Conservation (phyloP, 371 early-diverging fungal genomes). For the Smittium culicis region DNA sequence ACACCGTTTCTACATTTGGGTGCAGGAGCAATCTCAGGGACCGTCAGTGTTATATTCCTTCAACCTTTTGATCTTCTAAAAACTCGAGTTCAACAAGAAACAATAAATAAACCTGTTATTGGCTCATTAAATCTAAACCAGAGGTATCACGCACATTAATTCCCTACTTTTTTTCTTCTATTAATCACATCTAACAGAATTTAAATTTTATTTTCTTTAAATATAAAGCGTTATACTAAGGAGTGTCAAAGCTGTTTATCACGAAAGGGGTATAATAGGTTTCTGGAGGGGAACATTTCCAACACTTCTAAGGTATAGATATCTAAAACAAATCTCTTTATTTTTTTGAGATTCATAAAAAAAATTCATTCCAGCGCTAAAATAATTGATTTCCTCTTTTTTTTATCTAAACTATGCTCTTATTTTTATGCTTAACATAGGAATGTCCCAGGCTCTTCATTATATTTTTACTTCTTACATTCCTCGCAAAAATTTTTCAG, state of each 20-base stretch:
- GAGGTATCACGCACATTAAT: conserved; percentile 38
- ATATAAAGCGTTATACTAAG: not conserved
- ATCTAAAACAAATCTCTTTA: not conserved
- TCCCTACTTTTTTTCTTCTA: not conserved
- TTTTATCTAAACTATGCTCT: no score
- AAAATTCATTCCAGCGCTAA: no score
- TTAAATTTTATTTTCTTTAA: no score
- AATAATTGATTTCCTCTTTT: no score
- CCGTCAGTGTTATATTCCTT: conserved; percentile 62
- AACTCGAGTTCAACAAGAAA: conserved; percentile 63
- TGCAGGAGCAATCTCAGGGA: conserved; percentile 70
- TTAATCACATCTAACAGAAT: no score
- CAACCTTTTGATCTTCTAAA: conserved; percentile 90
- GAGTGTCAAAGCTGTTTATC: not conserved
- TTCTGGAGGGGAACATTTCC: conserved; percentile 89
- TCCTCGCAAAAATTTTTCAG: conserved; percentile 13
- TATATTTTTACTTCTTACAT: conserved; percentile 32
- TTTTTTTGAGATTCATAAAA: no score
- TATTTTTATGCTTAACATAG: conserved; percentile 49
- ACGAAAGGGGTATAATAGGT: conserved; percentile 46
- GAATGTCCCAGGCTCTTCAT: conserved; percentile 30
- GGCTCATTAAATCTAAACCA: conserved; percentile 26
- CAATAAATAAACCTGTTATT: conserved; percentile 35
- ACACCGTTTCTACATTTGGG: conserved; percentile 41
- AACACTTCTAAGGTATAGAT: conserved; percentile 52